A percentile compares a stretch with the other conserved stretches of the same genome.
These are phyloP conservation scores for Pythium insidiosum DNA, from an alignment of 352 stramenopile species.

Conservation along the genomic window DNA sequence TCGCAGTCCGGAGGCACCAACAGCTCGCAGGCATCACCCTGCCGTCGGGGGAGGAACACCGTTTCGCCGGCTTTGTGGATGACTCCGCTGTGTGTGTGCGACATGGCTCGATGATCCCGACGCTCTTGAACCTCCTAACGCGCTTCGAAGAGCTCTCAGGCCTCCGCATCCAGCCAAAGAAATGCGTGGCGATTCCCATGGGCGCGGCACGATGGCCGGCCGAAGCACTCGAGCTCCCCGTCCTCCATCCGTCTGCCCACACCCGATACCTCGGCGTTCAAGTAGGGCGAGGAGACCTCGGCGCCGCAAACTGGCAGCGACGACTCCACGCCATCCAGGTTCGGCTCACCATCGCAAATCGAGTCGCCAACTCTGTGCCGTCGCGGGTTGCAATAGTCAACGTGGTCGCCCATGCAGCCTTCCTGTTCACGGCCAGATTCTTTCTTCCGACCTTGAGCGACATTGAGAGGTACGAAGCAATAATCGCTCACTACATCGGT, in stretches of 20 bases:
- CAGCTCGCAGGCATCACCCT: too few relatives aligned
- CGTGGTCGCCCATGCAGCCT: not conserved
- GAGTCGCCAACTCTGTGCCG: not conserved
- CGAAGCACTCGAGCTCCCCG: not conserved
- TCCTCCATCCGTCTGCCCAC: not conserved
- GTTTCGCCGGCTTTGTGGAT: slow-evolving; percentile 18
- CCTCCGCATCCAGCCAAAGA: slow-evolving; percentile 10
- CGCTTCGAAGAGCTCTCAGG: slow-evolving; percentile 7
- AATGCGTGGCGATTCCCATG: slow-evolving; percentile 5
- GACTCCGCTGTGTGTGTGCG: slow-evolving; percentile 12
- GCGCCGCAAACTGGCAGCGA: not conserved
- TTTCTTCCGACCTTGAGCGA: too few relatives aligned
- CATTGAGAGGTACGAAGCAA: too few relatives aligned
- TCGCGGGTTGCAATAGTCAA: slow-evolving; percentile 2
- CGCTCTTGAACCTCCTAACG: not conserved
- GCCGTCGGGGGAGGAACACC: too few relatives aligned
- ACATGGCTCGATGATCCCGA: not conserved
- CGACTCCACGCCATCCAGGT: not conserved
- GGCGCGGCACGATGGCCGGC: not conserved
- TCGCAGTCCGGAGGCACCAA: too few relatives aligned
- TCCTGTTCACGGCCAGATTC: slow-evolving; percentile 10
- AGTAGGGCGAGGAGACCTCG: slow-evolving; percentile 1
- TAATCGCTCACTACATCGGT: too few relatives aligned
- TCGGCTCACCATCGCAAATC: not conserved
- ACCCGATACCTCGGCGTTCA: slow-evolving; percentile 9